phyloP scores from a whole-genome alignment of 176 grass and related monocot species.

The Secale cereale region DNA sequence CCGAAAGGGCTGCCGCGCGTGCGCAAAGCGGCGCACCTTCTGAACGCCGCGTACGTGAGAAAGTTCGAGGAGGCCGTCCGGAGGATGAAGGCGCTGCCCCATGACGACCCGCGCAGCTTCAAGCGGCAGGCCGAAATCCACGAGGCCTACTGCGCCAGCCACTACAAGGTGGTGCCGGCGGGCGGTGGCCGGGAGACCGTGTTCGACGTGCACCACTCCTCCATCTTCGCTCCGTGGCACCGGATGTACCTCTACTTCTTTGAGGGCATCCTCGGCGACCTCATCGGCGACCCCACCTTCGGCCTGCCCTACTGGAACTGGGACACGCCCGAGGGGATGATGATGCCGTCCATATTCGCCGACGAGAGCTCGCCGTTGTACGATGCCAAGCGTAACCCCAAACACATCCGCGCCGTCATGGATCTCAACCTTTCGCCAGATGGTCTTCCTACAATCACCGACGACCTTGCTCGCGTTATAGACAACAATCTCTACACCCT shows the following conservation, averaged over 20 bases:
- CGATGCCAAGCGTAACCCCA: constrained; percentile 24
- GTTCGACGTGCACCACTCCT: constrained; percentile 11
- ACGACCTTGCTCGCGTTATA: background rate
- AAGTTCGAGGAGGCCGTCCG: background rate
- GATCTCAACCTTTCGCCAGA: constrained; percentile 22
- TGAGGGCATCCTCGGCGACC: constrained; percentile 37
- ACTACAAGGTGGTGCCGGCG: background rate
- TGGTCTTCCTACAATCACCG: background rate
- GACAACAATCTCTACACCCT: background rate
- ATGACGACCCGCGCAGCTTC: background rate
- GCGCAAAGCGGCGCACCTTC: constrained; percentile 36
- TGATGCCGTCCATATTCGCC: constrained; percentile 31
- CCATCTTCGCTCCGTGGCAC: constrained; percentile 74
- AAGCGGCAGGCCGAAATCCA: background rate
- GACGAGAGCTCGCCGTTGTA: constrained; percentile 6
- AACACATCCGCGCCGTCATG: constrained; percentile 3
- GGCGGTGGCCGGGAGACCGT: background rate
- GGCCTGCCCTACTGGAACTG: constrained; percentile 70
- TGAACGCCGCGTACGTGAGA: background rate
- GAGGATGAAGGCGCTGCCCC: background rate
- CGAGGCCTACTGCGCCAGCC: background rate
- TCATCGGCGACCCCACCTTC: constrained; percentile 48
- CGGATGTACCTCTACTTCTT: constrained; percentile 66
- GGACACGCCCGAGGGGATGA: constrained; percentile 48
- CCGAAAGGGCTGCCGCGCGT: constrained; percentile 9